Conservation (phyloP, 2,329 filamentous ascomycete genomes). For the Exophiala sp. region DNA sequence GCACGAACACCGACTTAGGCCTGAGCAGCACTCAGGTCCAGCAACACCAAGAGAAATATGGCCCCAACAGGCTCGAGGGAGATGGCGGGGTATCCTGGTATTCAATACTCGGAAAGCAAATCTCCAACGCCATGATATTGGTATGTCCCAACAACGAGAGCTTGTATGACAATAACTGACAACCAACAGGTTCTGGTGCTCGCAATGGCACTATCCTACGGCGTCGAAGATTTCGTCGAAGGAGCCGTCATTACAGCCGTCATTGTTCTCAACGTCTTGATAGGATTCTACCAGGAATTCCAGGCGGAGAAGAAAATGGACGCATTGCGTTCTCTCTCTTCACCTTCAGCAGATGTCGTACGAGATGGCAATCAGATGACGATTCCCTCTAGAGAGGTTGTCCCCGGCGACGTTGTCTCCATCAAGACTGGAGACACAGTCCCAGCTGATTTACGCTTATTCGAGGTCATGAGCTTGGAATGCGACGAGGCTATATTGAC, state of each 20-base stretch:
- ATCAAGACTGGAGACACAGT: slow-evolving; percentile 56
- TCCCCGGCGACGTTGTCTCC: slow-evolving; percentile 56
- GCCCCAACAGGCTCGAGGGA: slow-evolving; percentile 48
- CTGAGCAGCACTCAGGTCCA: slow-evolving; percentile 43
- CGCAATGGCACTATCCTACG: slow-evolving; percentile 64
- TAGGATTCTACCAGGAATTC: slow-evolving; percentile 60
- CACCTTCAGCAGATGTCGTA: slow-evolving; percentile 55
- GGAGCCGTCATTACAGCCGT: slow-evolving; percentile 58
- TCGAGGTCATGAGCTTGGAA: slow-evolving; percentile 66
- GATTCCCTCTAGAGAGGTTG: slow-evolving; percentile 55
- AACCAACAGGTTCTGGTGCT: slow-evolving; percentile 53
- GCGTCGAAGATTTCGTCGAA: slow-evolving; percentile 56
- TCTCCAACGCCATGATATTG: slow-evolving; percentile 56
- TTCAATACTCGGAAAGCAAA: slow-evolving; percentile 51
- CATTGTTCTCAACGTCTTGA: slow-evolving; percentile 55
- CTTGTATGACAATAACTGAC: slow-evolving; percentile 9
- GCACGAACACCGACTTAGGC: slow-evolving; percentile 49
- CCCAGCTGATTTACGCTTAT: slow-evolving; percentile 55
- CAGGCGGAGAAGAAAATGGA: slow-evolving; percentile 60
- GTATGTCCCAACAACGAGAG: slow-evolving; percentile 32
- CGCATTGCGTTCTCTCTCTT: slow-evolving; percentile 53
- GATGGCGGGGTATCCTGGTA: slow-evolving; percentile 46
- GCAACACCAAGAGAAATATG: slow-evolving; percentile 46
- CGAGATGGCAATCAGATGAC: slow-evolving; percentile 53
- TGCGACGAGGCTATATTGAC: slow-evolving; percentile 66